These are phyloP conservation scores for Schizosaccharomyces japonicus DNA, from an alignment of 805 yeast species.

Conservation along the genomic window DNA sequence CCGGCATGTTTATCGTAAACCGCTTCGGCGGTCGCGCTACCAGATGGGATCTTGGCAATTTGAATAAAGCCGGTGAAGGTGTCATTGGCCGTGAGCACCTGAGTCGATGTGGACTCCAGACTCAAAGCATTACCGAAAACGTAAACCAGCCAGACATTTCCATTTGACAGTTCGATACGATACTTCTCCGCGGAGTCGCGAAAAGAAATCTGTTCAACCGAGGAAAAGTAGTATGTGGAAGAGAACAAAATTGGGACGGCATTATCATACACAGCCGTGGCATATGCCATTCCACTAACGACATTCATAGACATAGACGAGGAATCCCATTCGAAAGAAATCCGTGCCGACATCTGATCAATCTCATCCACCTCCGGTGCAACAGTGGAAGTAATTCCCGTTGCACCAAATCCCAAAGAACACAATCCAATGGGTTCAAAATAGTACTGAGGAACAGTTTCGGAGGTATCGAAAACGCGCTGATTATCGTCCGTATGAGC, in stretches of 20 bases:
- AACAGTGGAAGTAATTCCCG: conserved; percentile 21
- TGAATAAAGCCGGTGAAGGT: conserved; percentile 33
- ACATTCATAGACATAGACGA: conserved; percentile 18
- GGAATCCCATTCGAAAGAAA: conserved; percentile 7
- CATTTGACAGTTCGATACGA: conserved; percentile 29
- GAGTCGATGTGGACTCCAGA: conserved; percentile 14
- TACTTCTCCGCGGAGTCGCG: conserved; percentile 29
- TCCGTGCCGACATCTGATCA: conserved; percentile 11
- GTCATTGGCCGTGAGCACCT: conserved; percentile 22
- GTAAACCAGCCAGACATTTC: conserved; percentile 43
- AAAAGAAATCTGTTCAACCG: conserved; percentile 31
- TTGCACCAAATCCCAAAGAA: conserved; percentile 33
- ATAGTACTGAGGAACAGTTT: conserved; percentile 24
- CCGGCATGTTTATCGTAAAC: conserved; percentile 42
- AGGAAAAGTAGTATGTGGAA: not conserved
- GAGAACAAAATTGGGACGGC: conserved; percentile 13
- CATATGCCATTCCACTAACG: conserved; percentile 39
- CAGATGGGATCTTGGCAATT: conserved; percentile 27
- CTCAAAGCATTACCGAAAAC: conserved; percentile 16
- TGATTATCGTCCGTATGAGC: conserved; percentile 28
- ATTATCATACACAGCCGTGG: conserved; percentile 24
- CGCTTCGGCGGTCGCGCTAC: conserved; percentile 12
- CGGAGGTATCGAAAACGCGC: conserved; percentile 23
- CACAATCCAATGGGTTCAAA: conserved; percentile 33
- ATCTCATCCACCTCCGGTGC: conserved; percentile 10